phyloP scores from a whole-genome alignment of 208 protist species.

The Tritrichomonas musculus region DNA sequence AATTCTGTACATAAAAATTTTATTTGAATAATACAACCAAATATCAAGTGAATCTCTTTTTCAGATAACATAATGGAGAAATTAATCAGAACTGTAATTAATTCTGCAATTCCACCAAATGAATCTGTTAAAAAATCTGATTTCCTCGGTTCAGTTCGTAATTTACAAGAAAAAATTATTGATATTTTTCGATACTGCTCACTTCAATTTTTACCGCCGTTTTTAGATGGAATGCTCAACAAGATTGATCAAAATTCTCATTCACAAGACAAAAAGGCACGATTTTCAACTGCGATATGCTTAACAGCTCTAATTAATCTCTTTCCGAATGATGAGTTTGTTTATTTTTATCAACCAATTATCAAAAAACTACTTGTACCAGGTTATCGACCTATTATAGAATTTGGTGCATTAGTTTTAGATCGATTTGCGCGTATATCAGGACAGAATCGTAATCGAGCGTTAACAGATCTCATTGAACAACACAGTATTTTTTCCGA shows the following conservation, averaged over 20 bases:
- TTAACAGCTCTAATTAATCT: not conserved
- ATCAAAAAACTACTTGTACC: conserved; percentile 10
- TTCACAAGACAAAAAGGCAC: not conserved
- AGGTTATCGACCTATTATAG: not conserved
- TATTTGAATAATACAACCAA: too few relatives aligned
- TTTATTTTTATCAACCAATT: not conserved
- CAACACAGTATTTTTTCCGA: too few relatives aligned
- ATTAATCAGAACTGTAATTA: not conserved
- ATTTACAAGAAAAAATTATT: not conserved
- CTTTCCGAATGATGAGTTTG: conserved; percentile 8
- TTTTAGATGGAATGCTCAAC: not conserved
- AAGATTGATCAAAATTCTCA: not conserved
- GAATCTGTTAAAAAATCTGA: not conserved
- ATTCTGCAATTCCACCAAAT: not conserved
- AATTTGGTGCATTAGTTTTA: not conserved
- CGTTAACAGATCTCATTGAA: not conserved
- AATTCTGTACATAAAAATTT: too few relatives aligned
- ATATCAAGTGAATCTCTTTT: too few relatives aligned
- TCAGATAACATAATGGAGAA: too few relatives aligned
- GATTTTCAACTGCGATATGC: not conserved
- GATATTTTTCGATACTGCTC: conserved; percentile 11
- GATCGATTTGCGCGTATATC: not conserved
- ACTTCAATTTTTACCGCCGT: not conserved
- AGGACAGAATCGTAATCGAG: not conserved
- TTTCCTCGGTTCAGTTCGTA: not conserved